Percentiles rank a stretch among this genome's conserved stretches.
phyloP scores from a whole-genome alignment of 108 stramenopile genomes.

The Seminavis robusta region DNA sequence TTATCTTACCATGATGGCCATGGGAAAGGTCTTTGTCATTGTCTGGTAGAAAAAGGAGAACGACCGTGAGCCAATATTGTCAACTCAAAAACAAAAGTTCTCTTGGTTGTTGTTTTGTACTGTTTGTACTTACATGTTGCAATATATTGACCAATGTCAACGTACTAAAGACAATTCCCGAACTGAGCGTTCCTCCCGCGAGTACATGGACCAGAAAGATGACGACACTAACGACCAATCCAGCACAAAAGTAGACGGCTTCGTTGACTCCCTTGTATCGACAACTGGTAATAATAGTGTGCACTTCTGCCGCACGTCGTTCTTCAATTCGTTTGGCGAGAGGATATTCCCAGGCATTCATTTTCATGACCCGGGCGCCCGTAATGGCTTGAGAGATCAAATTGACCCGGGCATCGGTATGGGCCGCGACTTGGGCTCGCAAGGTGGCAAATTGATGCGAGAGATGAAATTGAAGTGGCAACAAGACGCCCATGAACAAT shows the following conservation, averaged over 20 bases:
- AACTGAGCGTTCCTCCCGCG: constrained; percentile 42
- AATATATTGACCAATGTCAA: constrained; percentile 70
- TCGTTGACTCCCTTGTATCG: constrained; percentile 69
- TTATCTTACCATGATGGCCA: constrained; percentile 61
- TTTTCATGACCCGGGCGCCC: constrained; percentile 81
- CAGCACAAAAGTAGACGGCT: constrained; percentile 60
- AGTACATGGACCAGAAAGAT: constrained; percentile 53
- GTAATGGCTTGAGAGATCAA: constrained; percentile 80
- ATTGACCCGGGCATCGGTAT: constrained; percentile 80
- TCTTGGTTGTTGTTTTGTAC: constrained; percentile 77
- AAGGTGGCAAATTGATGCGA: constrained; percentile 58
- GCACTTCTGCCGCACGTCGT: constrained; percentile 61
- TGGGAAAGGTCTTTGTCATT: constrained; percentile 84
- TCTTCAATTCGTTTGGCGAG: constrained; percentile 57
- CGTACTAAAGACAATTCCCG: constrained; percentile 58
- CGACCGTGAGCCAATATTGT: no score
- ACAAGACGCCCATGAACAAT: constrained; percentile 64
- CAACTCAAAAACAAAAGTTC: no score
- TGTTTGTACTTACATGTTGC: no score
- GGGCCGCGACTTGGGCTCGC: constrained; percentile 62
- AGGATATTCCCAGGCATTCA: constrained; percentile 72
- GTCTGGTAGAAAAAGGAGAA: no score
- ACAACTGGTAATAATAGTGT: constrained; percentile 58
- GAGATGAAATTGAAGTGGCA: constrained; percentile 72
- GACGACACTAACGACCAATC: constrained; percentile 44